phyloP scores from a whole-genome alignment of 495 filamentous ascomycete genomes.

The Lasiosphaeria ovina region DNA sequence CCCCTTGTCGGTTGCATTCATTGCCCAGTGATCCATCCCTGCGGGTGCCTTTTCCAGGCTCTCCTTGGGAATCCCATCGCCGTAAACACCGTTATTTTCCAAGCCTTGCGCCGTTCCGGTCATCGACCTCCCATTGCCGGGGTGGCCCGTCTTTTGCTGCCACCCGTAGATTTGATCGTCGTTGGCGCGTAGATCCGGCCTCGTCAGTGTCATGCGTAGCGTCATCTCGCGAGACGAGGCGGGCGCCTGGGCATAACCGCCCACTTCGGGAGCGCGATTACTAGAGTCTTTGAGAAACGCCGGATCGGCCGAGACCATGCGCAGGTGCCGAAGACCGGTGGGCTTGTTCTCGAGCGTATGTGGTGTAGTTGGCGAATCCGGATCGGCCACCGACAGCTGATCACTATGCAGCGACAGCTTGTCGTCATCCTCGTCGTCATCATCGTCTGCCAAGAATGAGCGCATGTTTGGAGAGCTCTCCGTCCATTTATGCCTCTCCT shows the following conservation, averaged over 20 bases:
- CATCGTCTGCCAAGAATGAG: conserved; percentile 51
- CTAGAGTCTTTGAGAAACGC: conserved; percentile 16
- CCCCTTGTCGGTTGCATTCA: conserved; percentile 26
- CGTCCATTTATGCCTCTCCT: conserved; percentile 28
- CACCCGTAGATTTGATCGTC: conserved; percentile 63
- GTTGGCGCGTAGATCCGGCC: conserved; percentile 74
- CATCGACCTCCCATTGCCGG: conserved; percentile 31
- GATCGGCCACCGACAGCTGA: conserved; percentile 48
- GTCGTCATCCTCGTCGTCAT: conserved; percentile 47
- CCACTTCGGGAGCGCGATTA: conserved; percentile 32
- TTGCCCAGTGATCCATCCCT: conserved; percentile 26
- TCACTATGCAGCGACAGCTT: conserved; percentile 45
- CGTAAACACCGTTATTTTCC: conserved; percentile 19
- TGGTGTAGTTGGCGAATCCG: conserved; percentile 55
- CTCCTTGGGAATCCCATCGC: conserved; percentile 24
- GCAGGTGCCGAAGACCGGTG: conserved; percentile 32
- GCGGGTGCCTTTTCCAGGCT: conserved; percentile 29
- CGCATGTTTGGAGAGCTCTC: conserved; percentile 38
- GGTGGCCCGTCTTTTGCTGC: conserved; percentile 41
- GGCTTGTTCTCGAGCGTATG: conserved; percentile 38
- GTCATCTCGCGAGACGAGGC: conserved; percentile 83
- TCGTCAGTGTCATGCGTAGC: conserved; percentile 87
- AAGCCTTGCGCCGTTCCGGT: conserved; percentile 15
- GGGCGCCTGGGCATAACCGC: conserved; percentile 51
- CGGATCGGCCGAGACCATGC: conserved; percentile 20